Conservation (phyloP, 176 grass and related monocot genomes). For the Oryza glaberrima region DNA sequence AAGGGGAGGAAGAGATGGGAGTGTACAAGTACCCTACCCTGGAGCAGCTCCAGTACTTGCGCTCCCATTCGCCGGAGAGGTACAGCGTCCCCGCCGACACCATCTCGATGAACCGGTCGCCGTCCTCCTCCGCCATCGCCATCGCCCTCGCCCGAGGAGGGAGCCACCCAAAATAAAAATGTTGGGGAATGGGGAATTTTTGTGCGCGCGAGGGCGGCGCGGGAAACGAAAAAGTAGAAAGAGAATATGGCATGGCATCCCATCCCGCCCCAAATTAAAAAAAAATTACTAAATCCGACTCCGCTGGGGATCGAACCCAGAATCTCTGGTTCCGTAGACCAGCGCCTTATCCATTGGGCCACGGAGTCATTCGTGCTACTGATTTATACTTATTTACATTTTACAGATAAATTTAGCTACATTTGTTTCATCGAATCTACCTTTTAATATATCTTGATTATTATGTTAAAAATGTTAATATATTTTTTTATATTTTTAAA, state of each 20-base stretch:
- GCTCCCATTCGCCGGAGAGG: conserved; percentile 66
- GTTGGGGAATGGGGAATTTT: conserved; percentile 8
- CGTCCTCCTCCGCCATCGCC: conserved; percentile 36
- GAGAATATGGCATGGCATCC: neutral
- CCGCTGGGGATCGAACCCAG: conserved; percentile 99
- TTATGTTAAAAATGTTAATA: too few species aligned
- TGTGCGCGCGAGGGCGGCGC: neutral
- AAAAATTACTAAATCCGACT: conserved; percentile 35
- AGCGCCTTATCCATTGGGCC: conserved; percentile 98
- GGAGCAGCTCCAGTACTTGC: conserved; percentile 94
- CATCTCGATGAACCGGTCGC: conserved; percentile 72
- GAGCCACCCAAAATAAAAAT: too few species aligned
- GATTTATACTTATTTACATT: fast-evolving
- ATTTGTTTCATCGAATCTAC: too few species aligned
- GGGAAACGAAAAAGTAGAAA: neutral
- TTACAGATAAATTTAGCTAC: too few species aligned
- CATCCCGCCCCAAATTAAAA: too few species aligned
- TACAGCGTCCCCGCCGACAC: conserved; percentile 63
- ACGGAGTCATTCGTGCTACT: conserved; percentile 44
- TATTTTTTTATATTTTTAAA: too few species aligned
- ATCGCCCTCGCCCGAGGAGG: neutral
- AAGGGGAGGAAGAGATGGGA: neutral
- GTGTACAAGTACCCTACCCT: conserved; percentile 47
- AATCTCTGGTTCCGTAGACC: conserved; percentile 99
- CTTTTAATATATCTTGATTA: too few species aligned